A percentile compares a stretch with the other conserved stretches of the same genome.
Conservation (phyloP, 1,139 yeast genomes). For the Chernovozyma aurita region DNA sequence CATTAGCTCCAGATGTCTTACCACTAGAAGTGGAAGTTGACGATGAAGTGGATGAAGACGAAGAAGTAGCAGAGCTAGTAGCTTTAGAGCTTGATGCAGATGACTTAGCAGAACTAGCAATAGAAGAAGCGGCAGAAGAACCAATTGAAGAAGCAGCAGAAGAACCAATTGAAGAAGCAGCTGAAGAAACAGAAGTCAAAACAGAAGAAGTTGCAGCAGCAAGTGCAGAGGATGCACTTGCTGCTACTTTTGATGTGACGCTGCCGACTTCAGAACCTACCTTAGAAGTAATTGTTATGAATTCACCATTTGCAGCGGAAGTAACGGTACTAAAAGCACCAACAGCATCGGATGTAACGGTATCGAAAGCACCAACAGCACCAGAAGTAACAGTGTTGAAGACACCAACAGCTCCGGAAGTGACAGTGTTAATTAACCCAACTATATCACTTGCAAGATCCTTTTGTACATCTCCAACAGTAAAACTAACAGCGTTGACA, state of each 20-base stretch:
- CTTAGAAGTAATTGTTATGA: constrained; percentile 15
- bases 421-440: constrained; percentile 11
- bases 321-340: constrained; percentile 8
- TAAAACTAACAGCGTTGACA: constrained; percentile 21
- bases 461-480: constrained; percentile 8
- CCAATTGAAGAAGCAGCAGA: constrained; percentile 7
- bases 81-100: no score
- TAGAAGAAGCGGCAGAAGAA: constrained; percentile 7
- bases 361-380: constrained; percentile 10
- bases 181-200: constrained; percentile 5
- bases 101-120: constrained; percentile 6
- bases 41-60: no score
- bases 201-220: constrained; percentile 5
- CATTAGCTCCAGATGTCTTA: constrained; percentile 9
- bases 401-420: constrained; percentile 12
- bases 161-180: no score
- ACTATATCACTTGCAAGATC: constrained; percentile 10
- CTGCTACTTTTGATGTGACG: constrained; percentile 3
- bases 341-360: constrained; percentile 11
- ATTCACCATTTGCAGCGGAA: constrained; percentile 13
- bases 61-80: no score
- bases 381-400: constrained; percentile 13
- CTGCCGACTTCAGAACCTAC: constrained; percentile 7
- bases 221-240: constrained; percentile 6
- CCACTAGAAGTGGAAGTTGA: constrained; percentile 9